Evolutionary conservation across 2,329 filamentous ascomycete species (phyloP), one percentile per base, ranked within the genome.

Genomic region (Fusarium paranaense): DNA sequence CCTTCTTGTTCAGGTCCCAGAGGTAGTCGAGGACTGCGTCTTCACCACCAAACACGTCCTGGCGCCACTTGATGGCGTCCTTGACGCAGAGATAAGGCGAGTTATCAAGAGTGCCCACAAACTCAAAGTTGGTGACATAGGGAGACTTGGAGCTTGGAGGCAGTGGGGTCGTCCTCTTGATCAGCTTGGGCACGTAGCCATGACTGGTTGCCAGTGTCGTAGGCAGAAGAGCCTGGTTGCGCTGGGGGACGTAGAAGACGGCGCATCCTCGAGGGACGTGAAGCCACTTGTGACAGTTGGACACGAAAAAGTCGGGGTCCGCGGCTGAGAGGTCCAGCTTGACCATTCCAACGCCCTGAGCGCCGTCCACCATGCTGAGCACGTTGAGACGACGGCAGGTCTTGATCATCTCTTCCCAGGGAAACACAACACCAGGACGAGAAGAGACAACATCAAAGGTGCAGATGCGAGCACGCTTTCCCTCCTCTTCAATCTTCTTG

Each of bases 251-350:
- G 82, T 97, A 93, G 73, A 98, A 90, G 5, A 97, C 85, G 4
- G 95, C 95, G 80, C 93, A 95, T 18, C 92, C 93, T 35, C 95
- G 91, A 1, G 95, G 96, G 1, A 90, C 90, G 78, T 90, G 92
- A 9, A 98, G 90, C 96, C 96, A 98, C 85, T 97, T 97, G 85
- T 97, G 94, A 76, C 91, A 94, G 81, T 98, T 98, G 64, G 88
- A 92, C 16, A 96, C 89, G 79, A 97, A 94, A 84, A 97, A 98
- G 82, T 98, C 95, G 0, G 95, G 92, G 71, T 95, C 89, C 4
- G 95, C 84, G 5, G 83, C 81, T 0, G 80, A 73, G 16, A 98
- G 83, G 81, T 97, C 90, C 9, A 98, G 82, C 1, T 88, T 86
- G 9, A 98, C 87, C 82, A 97, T 93, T 2, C 96, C 96, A 27